Conservation (phyloP, 2,329 filamentous ascomycete genomes). For the Fonsecaea erecta region DNA sequence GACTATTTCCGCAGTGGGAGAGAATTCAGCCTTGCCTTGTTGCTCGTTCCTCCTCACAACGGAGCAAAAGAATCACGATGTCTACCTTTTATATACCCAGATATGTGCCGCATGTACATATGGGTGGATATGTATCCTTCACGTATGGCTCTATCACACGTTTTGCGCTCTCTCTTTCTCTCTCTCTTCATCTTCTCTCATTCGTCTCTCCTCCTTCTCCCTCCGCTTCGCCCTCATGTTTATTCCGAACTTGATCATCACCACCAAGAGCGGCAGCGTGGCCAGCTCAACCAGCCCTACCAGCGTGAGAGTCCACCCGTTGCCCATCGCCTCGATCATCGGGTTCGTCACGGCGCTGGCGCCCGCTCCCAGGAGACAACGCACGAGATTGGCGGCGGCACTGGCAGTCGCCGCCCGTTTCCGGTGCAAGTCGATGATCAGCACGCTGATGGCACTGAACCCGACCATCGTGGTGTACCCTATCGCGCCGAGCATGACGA, state of each 20-base stretch:
- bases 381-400: constrained; percentile 44
- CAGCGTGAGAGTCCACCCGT: constrained; percentile 27
- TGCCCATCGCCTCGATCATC: constrained; percentile 29
- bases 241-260: constrained; percentile 4
- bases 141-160: background rate
- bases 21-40: background rate
- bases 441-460: constrained; percentile 24
- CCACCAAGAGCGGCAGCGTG: constrained; percentile 9
- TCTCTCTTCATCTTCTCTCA: background rate
- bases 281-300: constrained; percentile 14
- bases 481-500: constrained; percentile 33
- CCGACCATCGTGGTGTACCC: constrained; percentile 23
- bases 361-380: constrained; percentile 45
- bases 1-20: too few relatives aligned
- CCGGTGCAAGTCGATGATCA: constrained; percentile 29
- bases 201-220: constrained; percentile 6
- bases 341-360: constrained; percentile 39
- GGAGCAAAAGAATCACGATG: background rate
- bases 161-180: background rate
- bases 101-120: background rate
- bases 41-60: background rate
- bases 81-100: background rate
- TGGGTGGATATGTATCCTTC: background rate
- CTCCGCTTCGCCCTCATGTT: constrained; percentile 10
- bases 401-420: constrained; percentile 41